Base-by-base conservation (phyloP, 2,329 filamentous ascomycete species). In the Trichoderma atroviride region DNA sequence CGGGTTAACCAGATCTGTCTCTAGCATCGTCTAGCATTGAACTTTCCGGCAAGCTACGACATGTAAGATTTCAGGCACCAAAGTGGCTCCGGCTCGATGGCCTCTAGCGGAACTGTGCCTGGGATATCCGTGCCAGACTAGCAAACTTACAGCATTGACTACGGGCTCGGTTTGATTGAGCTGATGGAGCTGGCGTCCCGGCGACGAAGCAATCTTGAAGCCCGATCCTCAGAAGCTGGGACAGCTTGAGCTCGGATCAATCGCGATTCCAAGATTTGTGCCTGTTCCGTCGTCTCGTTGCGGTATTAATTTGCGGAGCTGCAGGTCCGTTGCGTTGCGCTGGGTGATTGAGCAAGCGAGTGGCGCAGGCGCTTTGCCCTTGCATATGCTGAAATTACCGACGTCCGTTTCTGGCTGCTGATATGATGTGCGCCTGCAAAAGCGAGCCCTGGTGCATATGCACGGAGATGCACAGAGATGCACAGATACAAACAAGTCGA, bases 331-430 rank as follows among this genome's bases (percentile, higher is more conserved):
- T 47, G 7, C 43, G 43, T n/a, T 47, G 19, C 33, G 33, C 33
- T 35, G 33, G 33, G 37, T 40, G 37, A 47, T n/a, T 47, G 43
- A 43, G 31, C 57, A 24, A 19, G 61, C 50, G 61, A 64, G 61
- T 64, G 61, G 61, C 61, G 61, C 61, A 64, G 61, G 50, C 50
- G 33, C 61, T 53, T 31, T 64, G 61, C 61, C 52, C 61, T 35
- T 64, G 61, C 61, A 64, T 43, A 29, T 33, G 33, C 24, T 64
- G 61, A 64, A 64, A 64, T 64, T 64, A 64, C 37, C 1, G 16
- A 40, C 37, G n/a, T 47, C 43, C 50, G 40, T 19, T 40, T 40
- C 37, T 35, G 61, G 31, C 33, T 52, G 61, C 31, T 43, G 35
- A 53, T 40, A 55, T 64, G 35, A 37, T 40, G 40, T 64, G 61